Base-by-base conservation (phyloP, 2,329 filamentous ascomycete genomes). In the Talaromyces sp. region DNA sequence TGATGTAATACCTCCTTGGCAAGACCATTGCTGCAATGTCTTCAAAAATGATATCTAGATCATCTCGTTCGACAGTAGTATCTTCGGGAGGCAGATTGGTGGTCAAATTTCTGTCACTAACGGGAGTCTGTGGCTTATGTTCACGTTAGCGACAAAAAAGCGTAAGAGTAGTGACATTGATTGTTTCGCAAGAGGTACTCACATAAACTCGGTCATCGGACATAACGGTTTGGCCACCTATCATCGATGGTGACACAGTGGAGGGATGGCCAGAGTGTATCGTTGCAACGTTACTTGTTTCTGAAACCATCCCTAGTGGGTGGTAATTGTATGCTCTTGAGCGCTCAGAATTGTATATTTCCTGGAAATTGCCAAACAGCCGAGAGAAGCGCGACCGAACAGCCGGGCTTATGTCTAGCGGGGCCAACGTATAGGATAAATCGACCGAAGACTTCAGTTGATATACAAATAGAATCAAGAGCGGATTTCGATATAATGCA, bases 1-100 rank as follows among this genome's bases (percentile, higher is more conserved):
- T 13, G 31, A 62, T 54, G n/a, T 13, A 37, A n/a, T 64, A 60
- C 64, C 64, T 66, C 60, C 60, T 58, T 19, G 64, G 60, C 43
- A 63, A 33, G 43, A 66, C 60, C 54, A 66, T 64, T 1, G 64
- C 62, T 11, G 62, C 54, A 41, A 66, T 66, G 22, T 66, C 64
- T 33, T 66, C 64, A 37, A 63, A 66, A 22, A 64, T 64, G 14
- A 59, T 27, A 37, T 64, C 62, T 31, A 64, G 49, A 31, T 64
- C 62, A 47, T 64, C 62, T 22, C 49, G 60, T 33, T 64, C 62
- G 19, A 41, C n/a, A 3, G 50, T 9, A 14, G 62, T 33, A n/a
- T 58, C 24, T 27, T 64, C 49, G 6, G 24, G 7, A 24, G 45
- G 56, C 4, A 35, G 45, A n/a, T 43, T 57, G 8, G 43, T 43